These are phyloP conservation scores for Ramichloridium luteum DNA, from an alignment of 2,329 filamentous ascomycete species.

Conservation along the genomic window DNA sequence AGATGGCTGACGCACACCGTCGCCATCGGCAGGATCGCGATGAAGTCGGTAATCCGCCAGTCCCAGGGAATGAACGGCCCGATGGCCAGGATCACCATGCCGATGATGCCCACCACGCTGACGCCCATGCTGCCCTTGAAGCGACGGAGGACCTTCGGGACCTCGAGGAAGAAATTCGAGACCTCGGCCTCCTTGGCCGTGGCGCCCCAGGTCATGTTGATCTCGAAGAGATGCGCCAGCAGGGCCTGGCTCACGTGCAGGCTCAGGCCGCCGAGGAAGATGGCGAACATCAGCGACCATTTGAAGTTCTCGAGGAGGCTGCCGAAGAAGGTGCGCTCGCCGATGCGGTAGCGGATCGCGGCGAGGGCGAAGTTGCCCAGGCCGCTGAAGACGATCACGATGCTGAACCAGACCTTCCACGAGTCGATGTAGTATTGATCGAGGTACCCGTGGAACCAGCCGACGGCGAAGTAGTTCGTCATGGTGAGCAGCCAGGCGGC, in stretches of 20 bases:
- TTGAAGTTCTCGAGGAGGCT: slow-evolving; percentile 47
- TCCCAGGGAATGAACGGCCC: slow-evolving; percentile 52
- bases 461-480: slow-evolving; percentile 59
- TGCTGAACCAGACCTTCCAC: slow-evolving; percentile 51
- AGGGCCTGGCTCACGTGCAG: slow-evolving; percentile 72
- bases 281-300: slow-evolving; percentile 55
- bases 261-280: slow-evolving; percentile 72
- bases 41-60: slow-evolving; percentile 36
- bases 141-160: slow-evolving; percentile 66
- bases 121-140: slow-evolving; percentile 65
- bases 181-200: slow-evolving; percentile 73
- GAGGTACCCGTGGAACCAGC: slow-evolving; percentile 56
- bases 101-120: slow-evolving; percentile 43
- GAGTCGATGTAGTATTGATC: slow-evolving; percentile 57
- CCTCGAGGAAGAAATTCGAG: slow-evolving; percentile 74
- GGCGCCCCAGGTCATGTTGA: slow-evolving; percentile 77
- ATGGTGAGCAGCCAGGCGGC: slow-evolving; percentile 54
- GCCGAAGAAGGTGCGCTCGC: slow-evolving; percentile 39
- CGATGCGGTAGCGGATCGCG: slow-evolving; percentile 49
- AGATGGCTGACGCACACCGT: slow-evolving; percentile 59
- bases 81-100: slow-evolving; percentile 53
- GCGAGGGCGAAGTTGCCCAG: slow-evolving; percentile 51
- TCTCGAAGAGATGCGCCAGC: slow-evolving; percentile 69
- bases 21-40: slow-evolving; percentile 64
- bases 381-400: slow-evolving; percentile 53